These are phyloP conservation scores for Zychaea mexicana DNA, from an alignment of 371 early-diverging fungal species.

Conservation along the genomic window DNA sequence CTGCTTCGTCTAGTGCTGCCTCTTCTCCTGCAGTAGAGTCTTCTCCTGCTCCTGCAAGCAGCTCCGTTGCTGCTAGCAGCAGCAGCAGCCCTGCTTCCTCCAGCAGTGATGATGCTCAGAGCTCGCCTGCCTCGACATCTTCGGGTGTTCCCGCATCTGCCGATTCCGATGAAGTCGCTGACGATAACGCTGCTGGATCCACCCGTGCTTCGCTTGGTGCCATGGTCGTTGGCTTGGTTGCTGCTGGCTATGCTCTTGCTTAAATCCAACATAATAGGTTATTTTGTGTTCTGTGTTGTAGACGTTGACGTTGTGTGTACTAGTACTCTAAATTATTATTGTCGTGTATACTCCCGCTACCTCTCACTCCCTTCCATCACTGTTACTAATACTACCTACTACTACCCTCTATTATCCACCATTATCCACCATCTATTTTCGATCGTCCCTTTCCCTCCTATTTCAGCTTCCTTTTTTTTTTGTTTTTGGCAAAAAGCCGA, in stretches of 20 bases:
- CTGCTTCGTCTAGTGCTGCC: conserved; percentile 9
- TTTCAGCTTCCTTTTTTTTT: no score
- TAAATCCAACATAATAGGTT: not conserved
- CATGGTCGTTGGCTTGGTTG: not conserved
- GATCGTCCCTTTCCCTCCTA: no score
- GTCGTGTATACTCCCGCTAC: no score
- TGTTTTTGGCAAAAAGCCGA: no score
- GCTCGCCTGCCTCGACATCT: not conserved
- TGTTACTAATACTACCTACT: not conserved
- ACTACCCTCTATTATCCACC: no score
- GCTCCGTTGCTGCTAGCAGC: conserved; percentile 9
- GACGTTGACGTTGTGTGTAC: no score
- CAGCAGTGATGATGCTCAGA: not conserved
- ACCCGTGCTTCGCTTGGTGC: not conserved
- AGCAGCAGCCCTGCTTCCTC: conserved; percentile 1
- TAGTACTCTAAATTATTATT: no score
- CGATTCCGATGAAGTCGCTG: not conserved
- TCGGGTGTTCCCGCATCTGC: not conserved
- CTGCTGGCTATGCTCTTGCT: conserved; percentile 7
- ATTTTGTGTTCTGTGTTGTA: not conserved
- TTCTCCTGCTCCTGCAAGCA: not conserved
- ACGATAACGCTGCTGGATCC: not conserved
- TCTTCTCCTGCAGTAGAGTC: conserved; percentile 4
- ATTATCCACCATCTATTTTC: no score
- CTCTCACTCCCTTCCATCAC: not conserved